phyloP scores from a whole-genome alignment of 1,284 basidiomycete genomes.

The Cutaneotrichosporon sp. region DNA sequence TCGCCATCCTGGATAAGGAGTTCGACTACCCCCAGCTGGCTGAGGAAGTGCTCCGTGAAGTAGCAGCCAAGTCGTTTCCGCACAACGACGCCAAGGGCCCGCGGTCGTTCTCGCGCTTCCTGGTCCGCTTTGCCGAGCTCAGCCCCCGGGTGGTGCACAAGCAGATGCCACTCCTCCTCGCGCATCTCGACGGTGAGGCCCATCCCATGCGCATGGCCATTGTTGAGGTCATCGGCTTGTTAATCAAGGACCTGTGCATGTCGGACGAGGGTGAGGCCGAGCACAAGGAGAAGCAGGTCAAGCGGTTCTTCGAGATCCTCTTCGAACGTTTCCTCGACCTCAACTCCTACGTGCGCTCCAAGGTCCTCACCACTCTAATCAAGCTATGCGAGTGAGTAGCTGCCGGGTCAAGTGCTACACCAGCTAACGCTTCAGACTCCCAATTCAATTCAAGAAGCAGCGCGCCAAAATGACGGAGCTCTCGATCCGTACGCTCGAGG shows the following conservation, averaged over 20 bases:
- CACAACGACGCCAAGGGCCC: slow-evolving; percentile 75
- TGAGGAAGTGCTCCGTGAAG: slow-evolving; percentile 72
- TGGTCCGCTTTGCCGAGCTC: slow-evolving; percentile 74
- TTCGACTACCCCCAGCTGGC: slow-evolving; percentile 85
- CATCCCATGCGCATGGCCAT: slow-evolving; percentile 94
- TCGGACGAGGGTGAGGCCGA: slow-evolving; percentile 57
- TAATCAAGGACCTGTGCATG: slow-evolving; percentile 70
- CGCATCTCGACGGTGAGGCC: slow-evolving; percentile 90
- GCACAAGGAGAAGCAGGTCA: slow-evolving; percentile 74
- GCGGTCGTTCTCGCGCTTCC: slow-evolving; percentile 76
- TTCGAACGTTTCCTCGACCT: slow-evolving; percentile 82
- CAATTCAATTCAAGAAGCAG: slow-evolving; percentile 80
- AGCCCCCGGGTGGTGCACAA: slow-evolving; percentile 82
- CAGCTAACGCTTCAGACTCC: slow-evolving; percentile 55
- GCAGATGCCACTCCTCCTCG: slow-evolving; percentile 77
- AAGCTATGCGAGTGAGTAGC: slow-evolving; percentile 59
- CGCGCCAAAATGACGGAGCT: slow-evolving; percentile 69
- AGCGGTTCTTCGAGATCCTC: slow-evolving; percentile 74
- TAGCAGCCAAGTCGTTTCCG: slow-evolving; percentile 35
- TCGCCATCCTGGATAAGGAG: slow-evolving; percentile 72
- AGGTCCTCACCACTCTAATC: slow-evolving; percentile 71
- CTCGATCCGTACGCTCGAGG: slow-evolving; percentile 75
- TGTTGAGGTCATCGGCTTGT: slow-evolving; percentile 74
- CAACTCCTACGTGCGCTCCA: slow-evolving; percentile 85
- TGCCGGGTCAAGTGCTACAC: no score